Base-by-base conservation (phyloP, 129 eudicot genomes). In the Ambrosia trifida region DNA sequence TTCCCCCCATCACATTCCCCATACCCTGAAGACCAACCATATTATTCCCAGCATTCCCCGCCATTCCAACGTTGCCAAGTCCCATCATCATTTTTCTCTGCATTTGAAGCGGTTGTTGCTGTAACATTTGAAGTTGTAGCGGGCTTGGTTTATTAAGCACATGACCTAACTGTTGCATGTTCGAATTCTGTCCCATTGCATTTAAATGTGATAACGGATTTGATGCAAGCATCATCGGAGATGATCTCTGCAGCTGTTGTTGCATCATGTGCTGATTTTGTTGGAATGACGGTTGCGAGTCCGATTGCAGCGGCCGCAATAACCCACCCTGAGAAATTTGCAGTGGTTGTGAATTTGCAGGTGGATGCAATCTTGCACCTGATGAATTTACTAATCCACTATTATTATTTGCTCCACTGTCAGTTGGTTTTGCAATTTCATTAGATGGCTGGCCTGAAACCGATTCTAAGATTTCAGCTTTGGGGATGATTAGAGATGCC, bases 31-130 rank as follows among this genome's bases (percentile, higher is more conserved):
- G 79, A 66, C 96, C 98, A n/a, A 76, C 96, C 88, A 89, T 83
- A 70, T 75, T 87, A 76, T 78, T 89, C 66, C 80, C 89, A 7
- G 81, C 75, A 67, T 80, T 82, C 47, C 84, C 80, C 10, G 91
- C 95, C 88, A 87, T 85, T 65, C 87, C 86, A 41, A 83, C 85
- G 41, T 71, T 81, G 36, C 96, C 98, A 33, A 87, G 88, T 47
- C 96, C 87, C 85, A 83, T 71, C 95, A 94, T 89, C 86, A 89
- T 80, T 73, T 88, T 87, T 73, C 96, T 80, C 86, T 82, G 97
- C 84, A 79, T 65, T 49, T 80, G 88, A 46, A 86, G 82, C 53
- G 74, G 89, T 57, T 78, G 82, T 32, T 59, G 65, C 38, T 77
- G 88, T 44, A 78, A 74, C 10, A 81, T 80, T 64, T 84, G 88